Conservation (phyloP, 2,329 filamentous ascomycete species). For the Colletotrichum tropicicola region DNA sequence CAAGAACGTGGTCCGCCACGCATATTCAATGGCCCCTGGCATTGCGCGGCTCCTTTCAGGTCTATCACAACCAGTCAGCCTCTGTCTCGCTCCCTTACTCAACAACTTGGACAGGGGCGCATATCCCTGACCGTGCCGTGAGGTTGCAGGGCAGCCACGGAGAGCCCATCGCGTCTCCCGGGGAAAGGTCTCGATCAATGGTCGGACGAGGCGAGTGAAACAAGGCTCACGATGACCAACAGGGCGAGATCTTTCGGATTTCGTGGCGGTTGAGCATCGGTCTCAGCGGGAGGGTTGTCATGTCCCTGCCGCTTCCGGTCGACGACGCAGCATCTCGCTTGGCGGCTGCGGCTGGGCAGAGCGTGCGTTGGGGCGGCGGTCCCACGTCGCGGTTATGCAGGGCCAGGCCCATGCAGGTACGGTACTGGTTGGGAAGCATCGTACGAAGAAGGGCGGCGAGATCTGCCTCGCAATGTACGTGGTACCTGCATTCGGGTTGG, state of each 20-base stretch:
- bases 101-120: background rate
- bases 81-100: constrained; percentile 16
- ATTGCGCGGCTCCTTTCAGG: background rate
- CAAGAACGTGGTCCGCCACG: constrained; percentile 5
- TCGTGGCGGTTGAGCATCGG: constrained; percentile 2
- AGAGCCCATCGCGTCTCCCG: background rate
- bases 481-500: constrained; percentile 26
- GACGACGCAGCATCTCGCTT: background rate
- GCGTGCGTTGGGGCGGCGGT: background rate
- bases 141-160: background rate
- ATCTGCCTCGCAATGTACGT: background rate
- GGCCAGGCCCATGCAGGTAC: constrained; percentile 9
- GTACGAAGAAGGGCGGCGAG: background rate
- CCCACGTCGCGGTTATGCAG: constrained; percentile 13
- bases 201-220: constrained; percentile 16
- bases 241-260: background rate
- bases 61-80: background rate
- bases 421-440: background rate
- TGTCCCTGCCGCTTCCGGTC: constrained; percentile 9
- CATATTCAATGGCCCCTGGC: background rate
- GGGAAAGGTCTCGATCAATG: background rate
- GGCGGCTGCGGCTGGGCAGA: constrained; percentile 15
- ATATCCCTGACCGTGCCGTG: constrained; percentile 12
- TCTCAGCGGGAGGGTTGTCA: background rate
- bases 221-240: background rate